Base-by-base conservation (phyloP, 352 stramenopile genomes). In the Halophytophthora polymorphica region DNA sequence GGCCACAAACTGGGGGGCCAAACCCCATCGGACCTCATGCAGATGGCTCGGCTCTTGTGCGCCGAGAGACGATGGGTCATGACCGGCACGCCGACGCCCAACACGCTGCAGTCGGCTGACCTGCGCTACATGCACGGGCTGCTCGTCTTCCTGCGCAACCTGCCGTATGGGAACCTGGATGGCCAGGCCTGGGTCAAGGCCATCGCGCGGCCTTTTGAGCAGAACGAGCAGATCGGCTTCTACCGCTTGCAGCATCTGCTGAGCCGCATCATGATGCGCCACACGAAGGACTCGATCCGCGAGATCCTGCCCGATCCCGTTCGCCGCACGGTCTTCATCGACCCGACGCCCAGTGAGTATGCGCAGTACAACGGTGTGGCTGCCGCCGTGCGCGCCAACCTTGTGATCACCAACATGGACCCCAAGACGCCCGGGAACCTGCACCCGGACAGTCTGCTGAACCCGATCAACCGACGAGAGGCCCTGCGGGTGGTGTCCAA, bases 51-150 rank as follows among this genome's bases (percentile, higher is more conserved):
- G 21, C 45, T 90, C 19, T 56, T 98, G 6, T 83, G 68, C 34
- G 85, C 87, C 1, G 75, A 97, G 46, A 83, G 88, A 48, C 72
- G 92, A 14, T 98, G 95, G 96, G 85, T 97, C n/a, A 98, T 98
- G 95, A 98, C 94, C 3, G 96, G 96, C 41, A 99, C 96, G 15
- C 96, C 96, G 14, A 98, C 95, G 11, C 86, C 89, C 33, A 95
- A 96, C 51, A 87, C 78, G 0, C 72, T 93, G 15, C 75, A 96
- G 50, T 88, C 70, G n/a, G 62, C 71, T 1, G 93, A 93, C 31
- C 64, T 98, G 6, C 74, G 71, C 1, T 93, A 96, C 50, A 79
- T 98, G 56, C 88, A 96, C 49, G 85, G 83, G 19, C 61, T 98
- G 1, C 40, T 98, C 0, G 74, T 90, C 2, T 98, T 98, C 54